phyloP scores from a whole-genome alignment of 2,329 filamentous ascomycete genomes.

The Pseudogymnoascus sp. region DNA sequence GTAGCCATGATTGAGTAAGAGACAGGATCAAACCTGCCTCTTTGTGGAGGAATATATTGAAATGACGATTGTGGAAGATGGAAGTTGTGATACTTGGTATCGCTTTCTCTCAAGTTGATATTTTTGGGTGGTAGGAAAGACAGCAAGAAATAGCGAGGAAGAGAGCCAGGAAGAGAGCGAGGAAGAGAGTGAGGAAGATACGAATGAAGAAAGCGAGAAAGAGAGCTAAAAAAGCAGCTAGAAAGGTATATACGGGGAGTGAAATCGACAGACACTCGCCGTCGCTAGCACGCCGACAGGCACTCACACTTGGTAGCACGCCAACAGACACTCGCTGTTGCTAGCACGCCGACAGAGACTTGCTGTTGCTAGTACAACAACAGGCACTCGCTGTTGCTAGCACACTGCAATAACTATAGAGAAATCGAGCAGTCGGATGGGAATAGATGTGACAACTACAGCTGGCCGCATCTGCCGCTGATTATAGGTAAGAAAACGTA shows the following conservation, averaged over 20 bases:
- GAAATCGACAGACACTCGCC: no score
- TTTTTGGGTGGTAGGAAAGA: background rate
- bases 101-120: background rate
- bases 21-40: background rate
- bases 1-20: background rate
- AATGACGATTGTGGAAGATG: background rate
- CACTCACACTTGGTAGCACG: no score
- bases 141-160: no score
- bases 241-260: no score
- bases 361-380: no score
- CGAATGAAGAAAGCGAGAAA: no score
- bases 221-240: no score
- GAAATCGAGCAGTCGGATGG: background rate
- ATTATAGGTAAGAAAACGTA: background rate
- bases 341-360: no score
- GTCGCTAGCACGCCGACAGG: no score
- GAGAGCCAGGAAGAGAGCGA: background rate
- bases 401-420: background rate
- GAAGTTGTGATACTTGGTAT: background rate
- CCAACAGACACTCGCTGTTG: no score
- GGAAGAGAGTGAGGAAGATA: no score
- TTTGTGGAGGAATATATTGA: background rate
- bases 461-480: background rate
- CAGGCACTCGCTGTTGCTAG: background rate
- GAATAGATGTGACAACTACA: background rate